Conservation (phyloP, 257 asterid genomes). For the Anisodus acutangulus region DNA sequence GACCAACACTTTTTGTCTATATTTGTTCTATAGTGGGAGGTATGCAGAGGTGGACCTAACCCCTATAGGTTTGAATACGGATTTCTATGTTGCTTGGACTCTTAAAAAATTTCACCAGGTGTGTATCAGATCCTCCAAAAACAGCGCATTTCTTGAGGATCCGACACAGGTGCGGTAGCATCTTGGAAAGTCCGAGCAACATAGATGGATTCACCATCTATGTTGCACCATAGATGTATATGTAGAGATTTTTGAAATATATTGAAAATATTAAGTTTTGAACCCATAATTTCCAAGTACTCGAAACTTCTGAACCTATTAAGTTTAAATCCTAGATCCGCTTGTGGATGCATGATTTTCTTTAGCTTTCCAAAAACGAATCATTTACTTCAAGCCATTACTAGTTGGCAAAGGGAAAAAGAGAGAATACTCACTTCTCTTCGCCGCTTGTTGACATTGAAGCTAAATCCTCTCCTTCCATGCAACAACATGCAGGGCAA, state of each 20-base stretch:
- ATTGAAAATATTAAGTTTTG: too few relatives aligned
- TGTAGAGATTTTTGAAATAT: too few relatives aligned
- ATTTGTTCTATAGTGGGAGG: background rate
- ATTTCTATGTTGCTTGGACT: too few relatives aligned
- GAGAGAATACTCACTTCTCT: slow-evolving; percentile 56
- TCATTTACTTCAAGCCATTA: background rate
- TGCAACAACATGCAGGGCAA: slow-evolving; percentile 93
- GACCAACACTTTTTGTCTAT: background rate
- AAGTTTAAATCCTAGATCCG: background rate
- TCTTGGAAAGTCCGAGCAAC: too few relatives aligned
- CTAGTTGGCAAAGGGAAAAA: background rate
- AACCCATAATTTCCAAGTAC: background rate
- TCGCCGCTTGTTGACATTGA: slow-evolving; percentile 37
- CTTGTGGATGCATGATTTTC: background rate
- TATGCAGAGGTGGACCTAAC: too few relatives aligned
- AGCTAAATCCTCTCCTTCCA: slow-evolving; percentile 44
- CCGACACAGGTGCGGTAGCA: too few relatives aligned
- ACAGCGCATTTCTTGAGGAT: too few relatives aligned
- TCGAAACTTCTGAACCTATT: background rate
- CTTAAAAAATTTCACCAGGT: too few relatives aligned
- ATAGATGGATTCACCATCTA: too few relatives aligned
- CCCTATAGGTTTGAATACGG: too few relatives aligned
- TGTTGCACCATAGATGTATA: too few relatives aligned
- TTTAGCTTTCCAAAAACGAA: background rate
- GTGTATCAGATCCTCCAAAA: too few relatives aligned